These are phyloP conservation scores for Wolfiporia cocos DNA, from an alignment of 1,284 basidiomycete species.

Conservation along the genomic window DNA sequence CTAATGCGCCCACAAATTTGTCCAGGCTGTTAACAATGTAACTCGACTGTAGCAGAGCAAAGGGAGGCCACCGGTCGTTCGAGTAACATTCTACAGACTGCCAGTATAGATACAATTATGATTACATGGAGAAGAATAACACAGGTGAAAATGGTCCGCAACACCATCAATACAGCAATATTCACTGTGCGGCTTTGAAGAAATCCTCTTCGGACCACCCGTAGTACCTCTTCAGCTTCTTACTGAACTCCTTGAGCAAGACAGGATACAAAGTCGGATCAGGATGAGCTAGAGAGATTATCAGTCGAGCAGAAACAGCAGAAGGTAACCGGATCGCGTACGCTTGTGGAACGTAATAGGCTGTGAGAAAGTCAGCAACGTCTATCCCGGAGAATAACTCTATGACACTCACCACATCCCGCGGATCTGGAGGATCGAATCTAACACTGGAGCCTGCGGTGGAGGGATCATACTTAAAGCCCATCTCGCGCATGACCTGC, in stretches of 20 bases:
- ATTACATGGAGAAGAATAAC: too few relatives aligned
- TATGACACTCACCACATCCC: slow-evolving; percentile 40
- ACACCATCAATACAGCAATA: too few relatives aligned
- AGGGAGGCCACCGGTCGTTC: too few relatives aligned
- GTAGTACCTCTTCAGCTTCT: slow-evolving; percentile 54
- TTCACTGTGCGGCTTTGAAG: slow-evolving; percentile 16
- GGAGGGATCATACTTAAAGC: slow-evolving; percentile 63
- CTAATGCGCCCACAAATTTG: too few relatives aligned
- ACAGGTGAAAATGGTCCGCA: too few relatives aligned
- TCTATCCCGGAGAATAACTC: background rate
- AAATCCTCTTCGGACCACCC: slow-evolving; percentile 69
- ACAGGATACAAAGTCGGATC: slow-evolving; percentile 53
- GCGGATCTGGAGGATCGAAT: slow-evolving; percentile 63
- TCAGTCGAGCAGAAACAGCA: background rate
- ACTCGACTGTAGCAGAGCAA: too few relatives aligned
- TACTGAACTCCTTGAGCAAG: slow-evolving; percentile 48
- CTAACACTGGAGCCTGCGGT: slow-evolving; percentile 79
- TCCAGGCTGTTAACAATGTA: too few relatives aligned
- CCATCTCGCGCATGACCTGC: slow-evolving; percentile 73
- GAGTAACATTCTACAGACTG: too few relatives aligned
- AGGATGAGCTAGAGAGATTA: slow-evolving; percentile 53
- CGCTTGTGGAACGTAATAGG: slow-evolving; percentile 74
- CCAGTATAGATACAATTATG: too few relatives aligned
- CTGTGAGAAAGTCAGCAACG: slow-evolving; percentile 25
- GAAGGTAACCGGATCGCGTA: slow-evolving; percentile 27